Evolutionary conservation across 192 early-diverging fungal species (phyloP).

Genomic region (Thoreauomyces humboldtii): DNA sequence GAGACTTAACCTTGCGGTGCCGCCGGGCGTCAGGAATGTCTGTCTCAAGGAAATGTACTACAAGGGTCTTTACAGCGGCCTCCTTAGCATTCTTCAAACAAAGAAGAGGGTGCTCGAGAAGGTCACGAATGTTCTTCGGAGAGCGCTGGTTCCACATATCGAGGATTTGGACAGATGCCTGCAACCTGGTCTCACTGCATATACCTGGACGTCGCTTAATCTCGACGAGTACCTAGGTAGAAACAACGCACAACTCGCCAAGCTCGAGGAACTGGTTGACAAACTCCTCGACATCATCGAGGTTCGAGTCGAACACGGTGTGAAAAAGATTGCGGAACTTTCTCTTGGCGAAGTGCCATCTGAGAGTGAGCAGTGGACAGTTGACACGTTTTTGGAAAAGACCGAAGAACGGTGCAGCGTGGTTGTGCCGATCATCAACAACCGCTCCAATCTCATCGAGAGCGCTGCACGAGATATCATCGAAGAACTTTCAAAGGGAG

Average conservation of each 20-base stretch:
- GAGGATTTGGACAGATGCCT: constrained; percentile 58
- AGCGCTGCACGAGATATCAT: constrained; percentile 57
- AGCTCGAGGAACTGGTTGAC: constrained; percentile 58
- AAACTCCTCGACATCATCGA: constrained; percentile 58
- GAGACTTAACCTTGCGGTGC: constrained; percentile 51
- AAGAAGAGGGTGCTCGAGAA: constrained; percentile 50
- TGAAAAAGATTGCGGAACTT: constrained; percentile 56
- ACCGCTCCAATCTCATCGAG: constrained; percentile 59
- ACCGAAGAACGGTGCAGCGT: constrained; percentile 52
- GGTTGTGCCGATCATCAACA: constrained; percentile 51
- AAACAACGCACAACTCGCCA: constrained; percentile 52
- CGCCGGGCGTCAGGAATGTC: constrained; percentile 51
- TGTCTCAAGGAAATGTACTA: constrained; percentile 63
- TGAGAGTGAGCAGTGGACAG: constrained; percentile 62
- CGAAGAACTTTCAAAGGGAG: constrained; percentile 49
- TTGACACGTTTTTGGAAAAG: constrained; percentile 55
- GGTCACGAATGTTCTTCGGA: constrained; percentile 47
- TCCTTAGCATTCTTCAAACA: constrained; percentile 45
- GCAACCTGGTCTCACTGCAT: constrained; percentile 58
- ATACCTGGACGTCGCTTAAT: constrained; percentile 64
- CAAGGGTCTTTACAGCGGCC: constrained; percentile 46
- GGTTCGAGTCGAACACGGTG: constrained; percentile 53
- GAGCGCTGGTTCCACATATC: constrained; percentile 59
- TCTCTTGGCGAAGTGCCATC: constrained; percentile 53
- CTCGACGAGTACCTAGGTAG: constrained; percentile 49